Percentiles rank a stretch among this genome's conserved stretches.
phyloP scores from a whole-genome alignment of 2,329 filamentous ascomycete species.

The Ophidiomyces ophidiicola region DNA sequence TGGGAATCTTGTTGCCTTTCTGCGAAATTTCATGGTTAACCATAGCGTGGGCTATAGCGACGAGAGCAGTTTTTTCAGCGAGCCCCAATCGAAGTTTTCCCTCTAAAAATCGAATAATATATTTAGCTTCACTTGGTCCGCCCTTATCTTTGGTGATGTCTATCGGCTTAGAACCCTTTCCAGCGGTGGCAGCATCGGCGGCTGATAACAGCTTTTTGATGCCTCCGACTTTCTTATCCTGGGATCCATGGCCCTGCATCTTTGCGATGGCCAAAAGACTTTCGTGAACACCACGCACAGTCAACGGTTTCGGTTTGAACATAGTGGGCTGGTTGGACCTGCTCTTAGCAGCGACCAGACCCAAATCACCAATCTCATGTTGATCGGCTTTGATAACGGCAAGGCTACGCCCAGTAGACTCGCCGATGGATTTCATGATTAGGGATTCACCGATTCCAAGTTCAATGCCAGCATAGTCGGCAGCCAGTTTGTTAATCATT shows the following conservation, averaged over 20 bases:
- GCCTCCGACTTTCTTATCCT: slow-evolving; percentile 77
- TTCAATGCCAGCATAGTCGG: slow-evolving; percentile 92
- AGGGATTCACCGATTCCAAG: slow-evolving; percentile 96
- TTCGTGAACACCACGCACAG: slow-evolving; percentile 73
- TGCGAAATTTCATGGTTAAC: slow-evolving; percentile 68
- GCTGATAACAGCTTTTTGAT: slow-evolving; percentile 96
- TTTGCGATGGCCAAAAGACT: slow-evolving; percentile 82
- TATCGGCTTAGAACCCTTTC: slow-evolving; percentile 52
- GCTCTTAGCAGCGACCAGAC: slow-evolving; percentile 89
- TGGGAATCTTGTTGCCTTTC: slow-evolving; percentile 55
- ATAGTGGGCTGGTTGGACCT: slow-evolving; percentile 91
- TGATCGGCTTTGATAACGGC: slow-evolving; percentile 90
- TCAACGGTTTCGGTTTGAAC: slow-evolving; percentile 92
- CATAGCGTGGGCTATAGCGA: slow-evolving; percentile 78
- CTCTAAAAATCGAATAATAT: slow-evolving; percentile 80
- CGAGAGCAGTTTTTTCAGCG: slow-evolving; percentile 82
- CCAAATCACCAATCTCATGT: slow-evolving; percentile 89
- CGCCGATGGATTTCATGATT: slow-evolving; percentile 97
- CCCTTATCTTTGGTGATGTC: slow-evolving; percentile 90
- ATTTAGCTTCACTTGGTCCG: slow-evolving; percentile 89
- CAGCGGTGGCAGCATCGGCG: slow-evolving; percentile 60
- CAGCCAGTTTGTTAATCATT: slow-evolving; percentile 96
- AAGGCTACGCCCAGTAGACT: slow-evolving; percentile 78
- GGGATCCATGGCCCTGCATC: slow-evolving; percentile 71
- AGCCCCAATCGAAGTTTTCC: slow-evolving; percentile 86